Base-by-base conservation (phyloP, 805 yeast species). In the Huiozyma naganishii region DNA sequence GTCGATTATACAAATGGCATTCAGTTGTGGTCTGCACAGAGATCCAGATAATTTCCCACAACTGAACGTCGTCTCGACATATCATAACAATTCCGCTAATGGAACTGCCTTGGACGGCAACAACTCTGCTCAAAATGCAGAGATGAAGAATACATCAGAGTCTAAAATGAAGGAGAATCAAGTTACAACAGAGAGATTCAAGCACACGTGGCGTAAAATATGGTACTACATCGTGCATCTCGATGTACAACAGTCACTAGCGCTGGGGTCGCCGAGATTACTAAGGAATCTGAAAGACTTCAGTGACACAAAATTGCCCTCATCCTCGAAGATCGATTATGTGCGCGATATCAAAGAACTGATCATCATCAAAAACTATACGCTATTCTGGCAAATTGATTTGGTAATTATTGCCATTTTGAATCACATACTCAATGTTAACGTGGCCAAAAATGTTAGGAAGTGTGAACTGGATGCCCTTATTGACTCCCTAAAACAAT, bases 1-100 rank as follows among this genome's bases (percentile, higher is more conserved):
- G 1, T 69, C 77, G 61, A 65, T 79, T 29, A 61, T 79, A 11
- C 85, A 79, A 52, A 77, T 81, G 82, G 84, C 81, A 0, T 69
- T 75, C 43, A 70, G 80, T 34, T 69, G 80, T 49, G 89, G 88
- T 0, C 55, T 81, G 27, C 80, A 81, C 55, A 68, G 87, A 51
- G 88, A 81, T 49, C 87, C 88, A 0, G 71, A 68, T 39, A 65
- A 66, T 35, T 76, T 76, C 50, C 69, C 71, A 10, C 70, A 68
- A 47, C 59, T 69, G 41, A 64, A 62, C 29, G 55, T 57, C 7
- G 55, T 57, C 2, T 42, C 57, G 5, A 48, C 55, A 5, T 42
- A 44, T n/a, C 52, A 48, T 12, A 39, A 45, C 23, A 36, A 45
- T 3, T 38, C 49, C 30, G 43, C 38, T 39, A 40, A 37, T 33